Percentiles rank a stretch among this genome's conserved stretches.
These are phyloP conservation scores for Suillus paluster DNA, from an alignment of 768 basidiomycete genomes.

Conservation along the genomic window DNA sequence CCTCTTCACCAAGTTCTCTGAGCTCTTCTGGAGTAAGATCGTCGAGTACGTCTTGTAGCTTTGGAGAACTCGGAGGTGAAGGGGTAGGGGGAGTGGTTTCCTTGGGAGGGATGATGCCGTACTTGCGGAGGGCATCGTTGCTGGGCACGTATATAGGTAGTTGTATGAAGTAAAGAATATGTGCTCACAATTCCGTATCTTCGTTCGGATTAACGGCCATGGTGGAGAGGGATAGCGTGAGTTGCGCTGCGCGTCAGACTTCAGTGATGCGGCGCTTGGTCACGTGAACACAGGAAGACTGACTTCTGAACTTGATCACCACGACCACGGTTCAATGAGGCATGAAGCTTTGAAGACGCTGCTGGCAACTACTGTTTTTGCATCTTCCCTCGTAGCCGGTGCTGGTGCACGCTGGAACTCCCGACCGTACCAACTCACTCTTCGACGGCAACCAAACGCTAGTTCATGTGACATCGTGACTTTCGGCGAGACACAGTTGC, in stretches of 20 bases:
- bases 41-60: conserved; percentile 67
- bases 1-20: conserved; percentile 71
- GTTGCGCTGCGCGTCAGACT: background rate
- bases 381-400: background rate
- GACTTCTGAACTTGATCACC: background rate
- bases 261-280: background rate
- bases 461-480: background rate
- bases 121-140: conserved; percentile 91
- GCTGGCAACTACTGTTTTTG: background rate
- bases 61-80: conserved; percentile 81
- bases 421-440: conserved; percentile 1
- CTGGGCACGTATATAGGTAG: conserved; percentile 43
- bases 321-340: background rate
- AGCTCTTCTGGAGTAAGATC: conserved; percentile 68
- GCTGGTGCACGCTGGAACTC: background rate
- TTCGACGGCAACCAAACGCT: background rate
- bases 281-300: background rate
- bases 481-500: background rate
- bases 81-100: conserved; percentile 71
- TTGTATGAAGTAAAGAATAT: background rate
- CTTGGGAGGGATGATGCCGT: conserved; percentile 86
- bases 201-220: conserved; percentile 85
- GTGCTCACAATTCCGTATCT: conserved; percentile 93
- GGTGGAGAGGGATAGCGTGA: conserved; percentile 9
- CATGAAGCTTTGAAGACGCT: conserved; percentile 1